Evolutionary conservation across 805 yeast species (phyloP).

Genomic region (Ogataea pini): DNA sequence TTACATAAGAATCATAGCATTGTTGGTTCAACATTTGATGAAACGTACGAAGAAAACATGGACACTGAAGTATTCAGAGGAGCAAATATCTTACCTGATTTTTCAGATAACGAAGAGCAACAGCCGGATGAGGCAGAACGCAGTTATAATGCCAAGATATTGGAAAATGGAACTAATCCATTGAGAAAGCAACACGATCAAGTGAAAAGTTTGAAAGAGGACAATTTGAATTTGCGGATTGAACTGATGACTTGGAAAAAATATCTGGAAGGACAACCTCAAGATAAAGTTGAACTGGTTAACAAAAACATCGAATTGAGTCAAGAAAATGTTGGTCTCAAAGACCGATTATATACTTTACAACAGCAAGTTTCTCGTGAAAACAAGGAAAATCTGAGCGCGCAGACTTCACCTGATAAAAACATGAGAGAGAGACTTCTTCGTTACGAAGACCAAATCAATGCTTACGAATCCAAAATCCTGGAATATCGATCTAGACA

Average conservation of each 20-base stretch:
- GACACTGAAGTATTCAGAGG: slow-evolving; percentile 27
- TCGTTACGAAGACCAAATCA: slow-evolving; percentile 10
- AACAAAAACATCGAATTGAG: slow-evolving; percentile 38
- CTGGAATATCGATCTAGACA: slow-evolving; percentile 11
- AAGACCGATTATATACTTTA: slow-evolving; percentile 5
- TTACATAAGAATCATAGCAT: slow-evolving; percentile 9
- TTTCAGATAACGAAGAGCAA: slow-evolving; percentile 20
- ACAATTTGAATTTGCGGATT: slow-evolving; percentile 45
- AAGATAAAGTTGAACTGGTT: slow-evolving; percentile 40
- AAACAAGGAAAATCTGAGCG: slow-evolving; percentile 14
- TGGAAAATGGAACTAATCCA: slow-evolving; percentile 25
- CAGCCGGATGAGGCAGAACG: slow-evolving; percentile 10
- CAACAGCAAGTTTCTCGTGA: slow-evolving; percentile 3
- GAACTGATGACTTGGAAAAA: slow-evolving; percentile 42
- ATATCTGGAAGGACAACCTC: slow-evolving; percentile 44
- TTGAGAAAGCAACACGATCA: slow-evolving; percentile 30
- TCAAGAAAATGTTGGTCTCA: slow-evolving; percentile 28
- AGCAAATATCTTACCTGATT: slow-evolving; percentile 30
- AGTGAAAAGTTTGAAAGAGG: slow-evolving; percentile 36
- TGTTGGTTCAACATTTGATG: slow-evolving; percentile 27
- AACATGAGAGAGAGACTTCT: slow-evolving; percentile 4
- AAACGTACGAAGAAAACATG: slow-evolving; percentile 16
- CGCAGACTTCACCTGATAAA: slow-evolving; percentile 9
- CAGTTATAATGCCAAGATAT: slow-evolving; percentile 9
- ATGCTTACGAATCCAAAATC: slow-evolving; percentile 10